Evolutionary conservation across 305 asterid genomes (phyloP), one percentile per base, ranked within the genome.

Genomic region (Nicotiana rustica): DNA sequence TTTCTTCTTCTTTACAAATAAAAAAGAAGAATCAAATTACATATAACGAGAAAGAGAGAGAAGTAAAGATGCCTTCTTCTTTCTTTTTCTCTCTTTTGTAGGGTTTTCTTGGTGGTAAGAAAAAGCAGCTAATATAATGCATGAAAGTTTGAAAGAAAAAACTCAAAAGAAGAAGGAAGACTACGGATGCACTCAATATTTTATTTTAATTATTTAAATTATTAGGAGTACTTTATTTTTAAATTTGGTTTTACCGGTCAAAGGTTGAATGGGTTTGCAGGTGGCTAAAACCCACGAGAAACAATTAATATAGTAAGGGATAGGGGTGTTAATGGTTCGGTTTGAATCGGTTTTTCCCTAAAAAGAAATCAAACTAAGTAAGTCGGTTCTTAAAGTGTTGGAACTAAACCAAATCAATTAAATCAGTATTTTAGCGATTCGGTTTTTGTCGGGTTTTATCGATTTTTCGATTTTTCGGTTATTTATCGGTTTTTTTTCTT

Each of bases 101-200:
- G 57, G 57, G 57, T 49, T 57, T 17, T 57, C 9, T 57, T 57
- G 64, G 64, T 36, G 70, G 81, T 78, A 59, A 59, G 35, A 18
- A 12, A 59, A 57, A 36, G 81, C 31, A 70, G 81, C 49, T 79
- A 35, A 59, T 56, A 82, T 78, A 25, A 56, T 69, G 47, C 17
- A 7, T 31, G 82, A 44, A 33, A 47, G 83, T 83, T 83, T 86
- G 84, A 68, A 70, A 69, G 82, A 81, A 79, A 13, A 14, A 44
- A 9, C 44, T 25, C 73, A 84, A 79, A 70, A n/a, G 55, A 55
- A 21, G 25, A 60, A 8, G 25, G 64, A 57, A 5, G 55, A 38
- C 78, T 18, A 41, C 12, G 78, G 79, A 71, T 21, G 79, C 12
- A 67, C 1, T 15, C 3, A 67, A 33, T 67, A 31, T 29, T 29